Base-by-base conservation (phyloP, 2,329 filamentous ascomycete species). In the Epichloe uncinata region DNA sequence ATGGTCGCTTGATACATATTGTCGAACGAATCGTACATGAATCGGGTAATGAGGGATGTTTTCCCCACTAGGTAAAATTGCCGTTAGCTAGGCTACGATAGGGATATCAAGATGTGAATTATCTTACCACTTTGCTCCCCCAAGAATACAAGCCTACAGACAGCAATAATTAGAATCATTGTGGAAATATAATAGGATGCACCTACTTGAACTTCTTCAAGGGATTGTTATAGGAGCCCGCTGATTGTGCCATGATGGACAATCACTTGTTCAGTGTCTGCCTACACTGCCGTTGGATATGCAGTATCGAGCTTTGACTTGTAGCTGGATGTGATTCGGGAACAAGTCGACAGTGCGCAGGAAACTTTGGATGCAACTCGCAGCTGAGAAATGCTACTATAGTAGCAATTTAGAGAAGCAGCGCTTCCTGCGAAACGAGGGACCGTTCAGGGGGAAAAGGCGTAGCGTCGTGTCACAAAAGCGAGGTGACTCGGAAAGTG, bases 11-110 rank as follows among this genome's bases (percentile, higher is more conserved):
- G 93, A 73, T 98, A 98, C 77, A 91, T 97, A 73, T 95, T 96
- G 76, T 98, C 93, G 75, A 98, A 98, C 45, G 93, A 97, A 71
- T 98, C 93, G 77, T 98, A 98, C 93, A 98, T 98, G 77, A 98
- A 98, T 57, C 93, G 84, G 58, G 93, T 98, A 68, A 98, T 98
- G 61, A 98, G 74, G 54, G 93, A 98, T 34, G 93, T 98, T 75
- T 98, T 98, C 66, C 93, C 93, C 61, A 98, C 93, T 97, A 67
- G 56, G 52, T 48, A 48, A 46, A 46, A 45, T 53, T 36, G 45
- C 42, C 44, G 46, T 66, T 56, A 64, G 65, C 58, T 34, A 7
- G 33, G 5, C 22, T 8, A 42, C n/a, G 4, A 41, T 44, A 1
- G 16, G 13, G 20, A 18, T 18, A 7, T 30, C n/a, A 33, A 37